phyloP scores from a whole-genome alignment of 202 grass and related monocot species.

The Bolboschoenoplectus hybrid region DNA sequence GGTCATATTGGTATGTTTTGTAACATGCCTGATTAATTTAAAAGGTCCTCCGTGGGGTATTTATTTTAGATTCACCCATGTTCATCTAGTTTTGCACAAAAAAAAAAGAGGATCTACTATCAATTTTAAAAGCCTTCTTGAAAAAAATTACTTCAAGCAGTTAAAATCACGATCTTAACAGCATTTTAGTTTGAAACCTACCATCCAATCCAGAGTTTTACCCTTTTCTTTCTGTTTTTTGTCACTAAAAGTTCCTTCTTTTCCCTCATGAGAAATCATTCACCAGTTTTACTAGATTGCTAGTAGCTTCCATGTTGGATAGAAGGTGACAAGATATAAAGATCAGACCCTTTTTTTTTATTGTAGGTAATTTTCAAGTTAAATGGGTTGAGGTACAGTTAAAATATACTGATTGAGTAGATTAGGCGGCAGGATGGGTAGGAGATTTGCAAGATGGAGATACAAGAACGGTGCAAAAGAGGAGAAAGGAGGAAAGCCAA shows the following conservation, averaged over 20 bases:
- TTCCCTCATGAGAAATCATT: not conserved
- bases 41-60: too few species aligned
- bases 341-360: not conserved
- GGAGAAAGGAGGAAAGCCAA: not conserved
- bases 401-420: not conserved
- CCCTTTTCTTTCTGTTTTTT: not conserved
- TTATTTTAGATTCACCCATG: too few species aligned
- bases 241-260: not conserved
- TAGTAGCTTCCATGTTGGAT: not conserved
- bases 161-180: not conserved
- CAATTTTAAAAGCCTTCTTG: not conserved
- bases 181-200: not conserved
- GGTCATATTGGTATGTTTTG: too few species aligned
- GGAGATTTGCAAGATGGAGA: constrained; percentile 1
- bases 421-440: not conserved
- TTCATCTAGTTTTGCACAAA: too few species aligned
- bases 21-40: too few species aligned
- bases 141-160: not conserved
- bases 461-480: not conserved
- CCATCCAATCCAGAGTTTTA: not conserved
- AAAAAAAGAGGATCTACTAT: too few species aligned
- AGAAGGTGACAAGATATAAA: not conserved
- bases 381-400: constrained; percentile 16
- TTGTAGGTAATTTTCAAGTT: constrained; percentile 9
- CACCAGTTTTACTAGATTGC: not conserved